Conservation (phyloP, 1,284 basidiomycete genomes). For the Ceratobasidium sp. region DNA sequence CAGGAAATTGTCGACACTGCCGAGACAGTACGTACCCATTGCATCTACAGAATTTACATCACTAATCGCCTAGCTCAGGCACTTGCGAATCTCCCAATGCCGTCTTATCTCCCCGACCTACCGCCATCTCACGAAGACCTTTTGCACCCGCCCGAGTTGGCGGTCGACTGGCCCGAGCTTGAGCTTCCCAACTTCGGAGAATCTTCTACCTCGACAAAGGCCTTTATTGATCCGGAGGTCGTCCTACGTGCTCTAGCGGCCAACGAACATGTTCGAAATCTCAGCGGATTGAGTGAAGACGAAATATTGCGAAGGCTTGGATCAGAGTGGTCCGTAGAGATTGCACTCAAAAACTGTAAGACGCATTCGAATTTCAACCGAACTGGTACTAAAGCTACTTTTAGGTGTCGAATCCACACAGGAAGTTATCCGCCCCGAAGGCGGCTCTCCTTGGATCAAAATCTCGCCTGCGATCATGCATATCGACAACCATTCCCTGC, state of each 20-base stretch:
- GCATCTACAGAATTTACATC: slow-evolving; percentile 37
- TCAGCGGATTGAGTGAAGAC: slow-evolving; percentile 72
- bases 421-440: slow-evolving; percentile 69
- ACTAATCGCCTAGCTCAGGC: slow-evolving; percentile 44
- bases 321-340: slow-evolving; percentile 76
- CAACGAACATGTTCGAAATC: slow-evolving; percentile 68
- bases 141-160: slow-evolving; percentile 55
- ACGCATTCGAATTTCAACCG: slow-evolving; percentile 39
- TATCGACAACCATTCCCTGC: slow-evolving; percentile 86
- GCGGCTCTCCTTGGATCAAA: slow-evolving; percentile 76
- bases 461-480: slow-evolving; percentile 87
- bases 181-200: slow-evolving; percentile 42
- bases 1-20: slow-evolving; percentile 66
- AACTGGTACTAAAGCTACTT: slow-evolving; percentile 12
- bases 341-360: slow-evolving; percentile 82
- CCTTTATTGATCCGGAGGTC: slow-evolving; percentile 65
- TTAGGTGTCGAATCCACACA: slow-evolving; percentile 72
- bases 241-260: slow-evolving; percentile 68
- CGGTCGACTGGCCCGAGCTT: slow-evolving; percentile 39
- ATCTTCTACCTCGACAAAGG: slow-evolving; percentile 37
- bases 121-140: slow-evolving; percentile 58
- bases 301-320: slow-evolving; percentile 68
- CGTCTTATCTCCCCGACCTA: slow-evolving; percentile 51
- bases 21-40: slow-evolving; percentile 63
- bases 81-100: slow-evolving; percentile 45